phyloP scores from a whole-genome alignment of 768 basidiomycete species.

The Trametes cingulata region DNA sequence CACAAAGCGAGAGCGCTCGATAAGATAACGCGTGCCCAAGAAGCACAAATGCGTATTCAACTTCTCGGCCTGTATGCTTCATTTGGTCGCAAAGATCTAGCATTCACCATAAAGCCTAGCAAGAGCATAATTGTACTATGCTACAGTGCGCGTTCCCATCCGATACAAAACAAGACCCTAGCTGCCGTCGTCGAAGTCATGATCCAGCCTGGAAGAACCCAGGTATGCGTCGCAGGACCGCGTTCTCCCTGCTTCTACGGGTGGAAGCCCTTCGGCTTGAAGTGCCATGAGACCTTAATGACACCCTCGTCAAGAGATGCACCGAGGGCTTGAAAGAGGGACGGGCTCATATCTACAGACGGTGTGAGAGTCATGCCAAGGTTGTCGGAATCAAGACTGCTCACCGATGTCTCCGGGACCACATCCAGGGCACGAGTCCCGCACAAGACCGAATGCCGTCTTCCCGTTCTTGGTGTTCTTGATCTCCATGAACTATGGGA shows the following conservation, averaged over 20 bases:
- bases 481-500: slow-evolving; percentile 54
- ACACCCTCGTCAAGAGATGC: slow-evolving; percentile 46
- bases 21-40: not conserved
- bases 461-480: slow-evolving; percentile 56
- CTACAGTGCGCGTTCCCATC: not conserved
- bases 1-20: no score
- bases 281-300: slow-evolving; percentile 57
- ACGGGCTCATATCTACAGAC: slow-evolving; percentile 61
- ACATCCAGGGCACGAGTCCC: slow-evolving; percentile 62
- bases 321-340: slow-evolving; percentile 54
- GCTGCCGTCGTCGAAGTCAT: no score
- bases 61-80: no score
- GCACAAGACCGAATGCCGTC: slow-evolving; percentile 47
- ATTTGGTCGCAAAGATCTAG: slow-evolving; percentile 2
- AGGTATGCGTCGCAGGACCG: not conserved
- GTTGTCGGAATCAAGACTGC: slow-evolving; percentile 14
- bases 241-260: not conserved
- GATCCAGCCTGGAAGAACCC: not conserved
- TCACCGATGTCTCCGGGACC: slow-evolving; percentile 54
- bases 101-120: slow-evolving; percentile 2
- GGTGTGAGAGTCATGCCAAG: not conserved
- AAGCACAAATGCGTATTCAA: not conserved
- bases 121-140: not conserved
- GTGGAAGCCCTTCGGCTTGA: slow-evolving; percentile 42
- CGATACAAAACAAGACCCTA: not conserved